phyloP scores from a whole-genome alignment of 352 stramenopile genomes.

The Saprolegnia parasitica region DNA sequence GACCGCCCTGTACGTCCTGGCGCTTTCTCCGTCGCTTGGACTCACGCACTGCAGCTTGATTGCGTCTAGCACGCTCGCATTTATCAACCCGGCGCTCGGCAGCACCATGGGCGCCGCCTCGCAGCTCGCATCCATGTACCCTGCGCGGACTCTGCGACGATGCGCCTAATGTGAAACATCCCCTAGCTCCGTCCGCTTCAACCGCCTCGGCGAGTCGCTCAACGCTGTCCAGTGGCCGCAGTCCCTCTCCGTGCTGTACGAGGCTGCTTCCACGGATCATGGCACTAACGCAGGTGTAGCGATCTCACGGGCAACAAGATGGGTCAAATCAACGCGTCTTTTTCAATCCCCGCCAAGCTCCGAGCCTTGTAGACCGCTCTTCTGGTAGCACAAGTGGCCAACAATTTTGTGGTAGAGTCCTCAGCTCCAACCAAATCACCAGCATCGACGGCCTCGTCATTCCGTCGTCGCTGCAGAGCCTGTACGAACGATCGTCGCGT shows the following conservation, averaged over 20 bases:
- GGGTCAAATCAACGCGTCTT: constrained; percentile 8
- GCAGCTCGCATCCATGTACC: neutral
- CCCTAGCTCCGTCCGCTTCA: no score
- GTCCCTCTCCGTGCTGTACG: constrained; percentile 5
- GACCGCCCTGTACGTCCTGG: no score
- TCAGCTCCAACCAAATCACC: constrained; percentile 23
- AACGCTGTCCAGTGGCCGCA: constrained; percentile 21
- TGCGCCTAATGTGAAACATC: no score
- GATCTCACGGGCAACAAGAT: constrained; percentile 28
- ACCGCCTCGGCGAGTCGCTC: neutral
- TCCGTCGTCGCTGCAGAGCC: neutral
- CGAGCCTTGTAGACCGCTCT: constrained; percentile 2
- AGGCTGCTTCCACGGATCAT: neutral
- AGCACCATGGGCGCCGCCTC: no score
- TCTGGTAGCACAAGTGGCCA: no score
- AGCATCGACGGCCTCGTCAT: constrained; percentile 5
- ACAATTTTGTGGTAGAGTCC: no score
- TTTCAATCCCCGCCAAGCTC: neutral
- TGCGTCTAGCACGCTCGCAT: neutral
- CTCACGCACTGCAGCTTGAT: constrained; percentile 16
- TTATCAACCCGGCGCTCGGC: constrained; percentile 4
- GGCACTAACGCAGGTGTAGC: neutral
- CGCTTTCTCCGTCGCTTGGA: no score
- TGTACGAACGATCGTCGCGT: constrained; percentile 4
- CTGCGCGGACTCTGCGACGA: neutral